A percentile compares a stretch with the other conserved stretches of the same genome.
Conservation (phyloP, 306 rosid species). For the Biancaea sappan region DNA sequence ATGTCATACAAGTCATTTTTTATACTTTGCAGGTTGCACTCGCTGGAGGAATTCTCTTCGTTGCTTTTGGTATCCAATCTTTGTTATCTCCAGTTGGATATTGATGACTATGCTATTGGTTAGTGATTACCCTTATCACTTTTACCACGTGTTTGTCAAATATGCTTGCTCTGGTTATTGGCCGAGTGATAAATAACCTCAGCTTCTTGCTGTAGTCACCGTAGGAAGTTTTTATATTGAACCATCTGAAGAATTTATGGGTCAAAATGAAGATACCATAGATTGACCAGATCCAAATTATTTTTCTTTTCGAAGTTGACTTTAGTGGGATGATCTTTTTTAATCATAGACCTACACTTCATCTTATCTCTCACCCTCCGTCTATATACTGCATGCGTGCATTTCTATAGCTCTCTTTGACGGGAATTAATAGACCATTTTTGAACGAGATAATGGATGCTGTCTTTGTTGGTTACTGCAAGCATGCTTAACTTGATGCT, state of each 20-base stretch:
- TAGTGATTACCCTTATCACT: slow-evolving; percentile 37
- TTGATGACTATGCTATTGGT: slow-evolving; percentile 51
- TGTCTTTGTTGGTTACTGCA: not conserved
- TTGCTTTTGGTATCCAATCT: slow-evolving; percentile 88
- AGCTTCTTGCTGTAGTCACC: slow-evolving; percentile 18
- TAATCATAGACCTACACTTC: not conserved
- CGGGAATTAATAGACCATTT: slow-evolving; percentile 7
- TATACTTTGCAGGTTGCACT: slow-evolving; percentile 70
- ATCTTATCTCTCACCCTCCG: not conserved
- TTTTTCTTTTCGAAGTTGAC: slow-evolving; percentile 15
- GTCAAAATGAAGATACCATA: slow-evolving; percentile 26
- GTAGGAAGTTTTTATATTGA: no score
- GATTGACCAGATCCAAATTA: slow-evolving; percentile 16
- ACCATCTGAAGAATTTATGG: slow-evolving; percentile 2
- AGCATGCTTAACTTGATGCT: not conserved
- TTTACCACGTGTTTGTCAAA: slow-evolving; percentile 15
- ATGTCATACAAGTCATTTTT: slow-evolving; percentile 27
- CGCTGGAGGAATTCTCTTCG: slow-evolving; percentile 84
- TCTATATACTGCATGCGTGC: not conserved
- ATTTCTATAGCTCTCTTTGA: slow-evolving; percentile 24
- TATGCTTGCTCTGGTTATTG: slow-evolving; percentile 28
- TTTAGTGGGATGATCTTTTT: slow-evolving; percentile 13
- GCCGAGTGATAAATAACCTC: slow-evolving; percentile 20
- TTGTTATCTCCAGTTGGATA: slow-evolving; percentile 64
- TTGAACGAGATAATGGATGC: not conserved